Evolutionary conservation across 495 filamentous ascomycete species (phyloP).

Genomic region (Parathielavia hyrcaniae): DNA sequence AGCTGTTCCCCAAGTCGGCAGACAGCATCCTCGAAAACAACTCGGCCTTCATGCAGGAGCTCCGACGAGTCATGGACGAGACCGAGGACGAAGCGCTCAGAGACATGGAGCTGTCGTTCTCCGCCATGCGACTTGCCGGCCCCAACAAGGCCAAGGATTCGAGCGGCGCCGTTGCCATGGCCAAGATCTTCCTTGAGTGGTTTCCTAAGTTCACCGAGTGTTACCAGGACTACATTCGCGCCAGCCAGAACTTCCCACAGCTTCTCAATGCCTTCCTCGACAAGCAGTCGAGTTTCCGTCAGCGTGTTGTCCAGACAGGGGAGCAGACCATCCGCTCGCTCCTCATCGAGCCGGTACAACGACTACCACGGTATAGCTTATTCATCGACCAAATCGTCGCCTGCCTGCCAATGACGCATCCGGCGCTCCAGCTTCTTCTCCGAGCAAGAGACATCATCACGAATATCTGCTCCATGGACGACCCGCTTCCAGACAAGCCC

Average conservation of each 20-base stretch:
- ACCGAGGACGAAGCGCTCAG: slow-evolving; percentile 72
- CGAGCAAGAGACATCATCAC: slow-evolving; percentile 86
- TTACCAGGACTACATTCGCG: slow-evolving; percentile 84
- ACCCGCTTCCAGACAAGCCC: slow-evolving; percentile 56
- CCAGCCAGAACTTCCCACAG: slow-evolving; percentile 75
- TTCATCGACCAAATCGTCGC: slow-evolving; percentile 92
- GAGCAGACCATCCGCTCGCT: slow-evolving; percentile 89
- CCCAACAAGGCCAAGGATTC: slow-evolving; percentile 58
- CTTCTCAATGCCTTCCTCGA: slow-evolving; percentile 67
- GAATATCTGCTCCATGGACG: slow-evolving; percentile 88
- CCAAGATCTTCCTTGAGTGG: slow-evolving; percentile 74
- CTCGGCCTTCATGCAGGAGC: slow-evolving; percentile 64
- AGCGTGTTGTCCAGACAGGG: slow-evolving; percentile 71
- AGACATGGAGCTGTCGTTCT: slow-evolving; percentile 50
- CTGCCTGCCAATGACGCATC: slow-evolving; percentile 74
- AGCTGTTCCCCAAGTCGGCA: slow-evolving; percentile 73
- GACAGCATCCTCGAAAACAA: slow-evolving; percentile 74
- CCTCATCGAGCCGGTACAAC: slow-evolving; percentile 92
- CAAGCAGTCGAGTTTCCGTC: slow-evolving; percentile 73
- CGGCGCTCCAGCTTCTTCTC: slow-evolving; percentile 69
- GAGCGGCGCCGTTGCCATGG: slow-evolving; percentile 67
- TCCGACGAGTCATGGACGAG: slow-evolving; percentile 70
- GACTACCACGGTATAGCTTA: slow-evolving; percentile 88
- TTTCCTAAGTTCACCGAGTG: slow-evolving; percentile 83
- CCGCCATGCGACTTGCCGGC: slow-evolving; percentile 39